phyloP scores from a whole-genome alignment of 225 moss, liverwort and hornwort species.

The Thuidium tamariscinum region DNA sequence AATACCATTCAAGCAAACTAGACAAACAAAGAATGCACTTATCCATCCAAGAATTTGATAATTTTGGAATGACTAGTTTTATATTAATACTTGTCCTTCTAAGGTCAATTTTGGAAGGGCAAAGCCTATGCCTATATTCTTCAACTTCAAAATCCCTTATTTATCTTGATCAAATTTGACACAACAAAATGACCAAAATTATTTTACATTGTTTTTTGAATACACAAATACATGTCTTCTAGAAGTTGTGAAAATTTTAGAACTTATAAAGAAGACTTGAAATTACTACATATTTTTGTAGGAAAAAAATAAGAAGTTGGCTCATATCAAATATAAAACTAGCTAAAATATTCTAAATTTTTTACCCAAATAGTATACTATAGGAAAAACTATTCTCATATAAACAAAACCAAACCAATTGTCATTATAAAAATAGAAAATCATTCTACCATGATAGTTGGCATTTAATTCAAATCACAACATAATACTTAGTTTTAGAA shows the following conservation, averaged over 20 bases:
- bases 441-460: background rate
- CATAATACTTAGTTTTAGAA: background rate
- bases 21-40: background rate
- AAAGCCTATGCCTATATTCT: background rate
- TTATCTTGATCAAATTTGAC: background rate
- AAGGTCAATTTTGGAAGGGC: background rate
- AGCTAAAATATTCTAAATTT: background rate
- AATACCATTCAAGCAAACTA: background rate
- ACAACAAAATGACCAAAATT: rapidly evolving
- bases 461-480: background rate
- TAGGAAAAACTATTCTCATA: background rate
- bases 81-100: background rate
- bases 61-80: background rate
- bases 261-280: background rate
- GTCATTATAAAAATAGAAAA: background rate
- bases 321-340: background rate
- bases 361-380: rapidly evolving
- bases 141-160: background rate
- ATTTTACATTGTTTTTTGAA: background rate
- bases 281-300: rapidly evolving
- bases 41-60: background rate
- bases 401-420: background rate
- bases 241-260: background rate
- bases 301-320: rapidly evolving
- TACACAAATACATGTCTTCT: background rate